These are phyloP conservation scores for Agastache rugosa DNA, from an alignment of 257 asterid genomes.

Conservation along the genomic window DNA sequence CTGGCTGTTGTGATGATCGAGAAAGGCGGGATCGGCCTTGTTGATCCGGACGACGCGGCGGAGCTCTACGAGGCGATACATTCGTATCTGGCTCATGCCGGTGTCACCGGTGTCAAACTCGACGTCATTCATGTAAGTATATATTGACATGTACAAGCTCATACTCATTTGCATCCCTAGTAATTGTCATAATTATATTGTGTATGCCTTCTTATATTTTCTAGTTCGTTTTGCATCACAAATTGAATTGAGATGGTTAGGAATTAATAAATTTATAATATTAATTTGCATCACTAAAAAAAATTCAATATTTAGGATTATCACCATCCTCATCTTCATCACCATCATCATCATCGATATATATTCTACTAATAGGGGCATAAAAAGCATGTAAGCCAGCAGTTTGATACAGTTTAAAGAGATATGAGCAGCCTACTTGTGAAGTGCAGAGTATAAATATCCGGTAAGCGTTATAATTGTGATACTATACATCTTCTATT, in stretches of 20 bases:
- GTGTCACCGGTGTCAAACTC: constrained; percentile 56
- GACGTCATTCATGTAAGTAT: constrained; percentile 56
- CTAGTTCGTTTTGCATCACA: background rate
- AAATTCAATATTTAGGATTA: background rate
- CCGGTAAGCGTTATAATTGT: constrained; percentile 14
- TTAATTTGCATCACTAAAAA: constrained; percentile 2
- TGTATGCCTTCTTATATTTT: too few relatives aligned
- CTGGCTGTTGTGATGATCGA: constrained; percentile 55
- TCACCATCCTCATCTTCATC: background rate
- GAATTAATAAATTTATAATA: background rate
- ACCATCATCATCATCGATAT: constrained; percentile 24
- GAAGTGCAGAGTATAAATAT: constrained; percentile 28
- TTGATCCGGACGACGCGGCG: constrained; percentile 40
- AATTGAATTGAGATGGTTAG: background rate
- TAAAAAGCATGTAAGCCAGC: constrained; percentile 5
- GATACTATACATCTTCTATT: background rate
- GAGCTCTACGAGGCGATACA: constrained; percentile 54
- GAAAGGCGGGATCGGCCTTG: constrained; percentile 55
- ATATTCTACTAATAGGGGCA: constrained; percentile 31
- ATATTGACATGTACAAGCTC: background rate
- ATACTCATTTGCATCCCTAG: background rate
- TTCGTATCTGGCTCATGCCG: constrained; percentile 47
- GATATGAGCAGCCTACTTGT: constrained; percentile 23
- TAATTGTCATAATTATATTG: background rate
- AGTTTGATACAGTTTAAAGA: background rate